A percentile compares a stretch with the other conserved stretches of the same genome.
These are phyloP conservation scores for Aspergillus incahuasiensis DNA, from an alignment of 495 filamentous ascomycete species.

Conservation along the genomic window DNA sequence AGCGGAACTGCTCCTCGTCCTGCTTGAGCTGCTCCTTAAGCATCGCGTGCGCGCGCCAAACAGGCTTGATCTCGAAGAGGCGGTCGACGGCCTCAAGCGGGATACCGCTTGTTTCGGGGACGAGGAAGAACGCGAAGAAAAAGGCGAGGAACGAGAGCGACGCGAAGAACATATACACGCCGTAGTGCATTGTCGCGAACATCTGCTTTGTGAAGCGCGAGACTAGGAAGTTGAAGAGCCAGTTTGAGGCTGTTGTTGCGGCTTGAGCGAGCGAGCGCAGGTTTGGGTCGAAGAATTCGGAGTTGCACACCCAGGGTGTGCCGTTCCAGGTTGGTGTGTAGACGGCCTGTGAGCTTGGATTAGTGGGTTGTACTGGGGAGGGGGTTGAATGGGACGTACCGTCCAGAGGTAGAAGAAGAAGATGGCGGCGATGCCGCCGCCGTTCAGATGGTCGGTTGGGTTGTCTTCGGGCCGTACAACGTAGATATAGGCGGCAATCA, in stretches of 20 bases:
- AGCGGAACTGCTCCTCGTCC: slow-evolving; percentile 48
- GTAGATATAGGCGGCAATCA: slow-evolving; percentile 69
- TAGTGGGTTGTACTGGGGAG: not conserved
- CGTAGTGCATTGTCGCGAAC: slow-evolving; percentile 65
- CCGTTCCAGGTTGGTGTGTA: slow-evolving; percentile 76
- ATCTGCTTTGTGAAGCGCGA: slow-evolving; percentile 71
- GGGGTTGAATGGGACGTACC: not conserved
- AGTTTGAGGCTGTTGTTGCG: slow-evolving; percentile 63
- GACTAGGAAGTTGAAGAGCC: slow-evolving; percentile 74
- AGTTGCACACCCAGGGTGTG: slow-evolving; percentile 62
- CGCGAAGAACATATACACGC: slow-evolving; percentile 77
- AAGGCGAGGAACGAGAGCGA: slow-evolving; percentile 63
- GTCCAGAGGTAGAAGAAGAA: slow-evolving; percentile 86
- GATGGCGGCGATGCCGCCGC: slow-evolving; percentile 63
- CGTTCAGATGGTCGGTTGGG: slow-evolving; percentile 31
- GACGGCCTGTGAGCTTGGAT: slow-evolving; percentile 39
- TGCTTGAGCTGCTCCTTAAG: slow-evolving; percentile 48
- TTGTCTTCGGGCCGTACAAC: slow-evolving; percentile 43
- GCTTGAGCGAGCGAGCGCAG: slow-evolving; percentile 64
- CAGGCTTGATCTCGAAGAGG: slow-evolving; percentile 54
- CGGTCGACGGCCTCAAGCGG: slow-evolving; percentile 49
- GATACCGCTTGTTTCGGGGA: slow-evolving; percentile 63
- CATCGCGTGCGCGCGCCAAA: slow-evolving; percentile 48
- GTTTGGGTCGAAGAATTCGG: slow-evolving; percentile 59
- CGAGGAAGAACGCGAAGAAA: slow-evolving; percentile 60